Evolutionary conservation across 2,329 filamentous ascomycete species (phyloP).

Genomic region (Pseudogymnoascus pannorum): DNA sequence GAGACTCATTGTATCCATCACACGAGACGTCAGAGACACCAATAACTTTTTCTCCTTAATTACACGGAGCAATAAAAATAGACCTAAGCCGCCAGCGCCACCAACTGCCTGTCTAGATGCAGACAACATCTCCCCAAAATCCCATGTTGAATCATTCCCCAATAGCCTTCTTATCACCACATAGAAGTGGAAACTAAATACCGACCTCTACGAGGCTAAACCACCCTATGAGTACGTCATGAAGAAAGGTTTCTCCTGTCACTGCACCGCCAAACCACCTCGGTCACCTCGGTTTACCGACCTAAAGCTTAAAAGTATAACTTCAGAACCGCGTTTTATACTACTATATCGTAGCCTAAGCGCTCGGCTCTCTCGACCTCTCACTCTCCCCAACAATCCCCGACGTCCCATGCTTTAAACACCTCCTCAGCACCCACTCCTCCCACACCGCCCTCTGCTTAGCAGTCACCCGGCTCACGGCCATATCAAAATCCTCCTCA

Average conservation of each 20-base stretch:
- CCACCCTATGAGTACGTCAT: neutral
- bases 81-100: neutral
- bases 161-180: neutral
- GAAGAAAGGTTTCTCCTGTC: neutral
- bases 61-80: constrained; percentile 4
- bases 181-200: neutral
- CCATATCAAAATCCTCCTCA: constrained; percentile 36
- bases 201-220: neutral
- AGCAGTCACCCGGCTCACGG: constrained; percentile 39
- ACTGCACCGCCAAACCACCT: neutral
- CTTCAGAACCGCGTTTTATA: neutral
- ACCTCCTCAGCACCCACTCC: constrained; percentile 44
- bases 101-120: neutral
- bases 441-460: constrained; percentile 48
- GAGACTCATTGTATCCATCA: neutral
- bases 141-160: neutral
- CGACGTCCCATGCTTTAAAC: constrained; percentile 23
- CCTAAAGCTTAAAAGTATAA: constrained; percentile 4
- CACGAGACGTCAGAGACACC: neutral
- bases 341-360: neutral
- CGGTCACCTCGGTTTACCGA: neutral
- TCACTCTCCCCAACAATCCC: constrained; percentile 2
- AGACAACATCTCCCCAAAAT: neutral
- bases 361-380: neutral
- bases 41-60: constrained; percentile 8